A percentile compares a stretch with the other conserved stretches of the same genome.
phyloP scores from a whole-genome alignment of 1,284 basidiomycete species.

The Neotropicomus parvogracilis region DNA sequence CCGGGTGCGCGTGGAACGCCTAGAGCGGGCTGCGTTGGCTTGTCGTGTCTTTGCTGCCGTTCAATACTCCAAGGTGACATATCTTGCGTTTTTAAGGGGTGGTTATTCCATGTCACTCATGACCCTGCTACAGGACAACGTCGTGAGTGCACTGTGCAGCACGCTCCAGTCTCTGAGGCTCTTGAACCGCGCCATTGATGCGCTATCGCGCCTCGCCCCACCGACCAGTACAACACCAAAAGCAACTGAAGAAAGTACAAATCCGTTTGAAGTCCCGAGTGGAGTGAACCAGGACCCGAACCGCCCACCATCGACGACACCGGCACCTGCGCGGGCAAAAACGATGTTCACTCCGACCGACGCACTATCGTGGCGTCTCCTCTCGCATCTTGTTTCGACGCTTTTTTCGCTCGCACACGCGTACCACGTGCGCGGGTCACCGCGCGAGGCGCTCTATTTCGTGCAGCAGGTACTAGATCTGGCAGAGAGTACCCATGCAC shows the following conservation, averaged over 20 bases:
- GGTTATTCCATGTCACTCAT: constrained; percentile 1
- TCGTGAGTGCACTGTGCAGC: constrained; percentile 54
- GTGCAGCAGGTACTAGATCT: constrained; percentile 69
- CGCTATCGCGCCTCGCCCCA: constrained; percentile 58
- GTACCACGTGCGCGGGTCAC: constrained; percentile 71
- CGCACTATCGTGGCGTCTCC: constrained; percentile 71
- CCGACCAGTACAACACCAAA: constrained; percentile 31
- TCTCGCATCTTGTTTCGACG: constrained; percentile 63
- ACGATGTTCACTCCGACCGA: constrained; percentile 35
- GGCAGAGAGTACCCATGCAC: constrained; percentile 62
- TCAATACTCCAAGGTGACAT: constrained; percentile 57
- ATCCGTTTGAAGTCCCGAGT: constrained; percentile 58
- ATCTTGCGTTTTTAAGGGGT: constrained; percentile 12
- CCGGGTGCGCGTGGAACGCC: constrained; percentile 49
- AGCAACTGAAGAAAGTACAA: constrained; percentile 36
- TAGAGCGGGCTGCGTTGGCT: constrained; percentile 73
- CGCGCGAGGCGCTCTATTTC: constrained; percentile 81
- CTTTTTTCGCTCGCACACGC: constrained; percentile 61
- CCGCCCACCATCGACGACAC: constrained; percentile 24
- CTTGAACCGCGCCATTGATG: constrained; percentile 76
- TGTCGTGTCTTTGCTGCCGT: constrained; percentile 65
- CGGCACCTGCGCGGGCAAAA: constrained; percentile 1
- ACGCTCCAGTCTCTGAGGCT: constrained; percentile 73
- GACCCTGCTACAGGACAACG: constrained; percentile 54
- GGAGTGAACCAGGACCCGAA: constrained; percentile 30